These are phyloP conservation scores for Penicillium sp. DNA, from an alignment of 2,329 filamentous ascomycete genomes.

Conservation along the genomic window DNA sequence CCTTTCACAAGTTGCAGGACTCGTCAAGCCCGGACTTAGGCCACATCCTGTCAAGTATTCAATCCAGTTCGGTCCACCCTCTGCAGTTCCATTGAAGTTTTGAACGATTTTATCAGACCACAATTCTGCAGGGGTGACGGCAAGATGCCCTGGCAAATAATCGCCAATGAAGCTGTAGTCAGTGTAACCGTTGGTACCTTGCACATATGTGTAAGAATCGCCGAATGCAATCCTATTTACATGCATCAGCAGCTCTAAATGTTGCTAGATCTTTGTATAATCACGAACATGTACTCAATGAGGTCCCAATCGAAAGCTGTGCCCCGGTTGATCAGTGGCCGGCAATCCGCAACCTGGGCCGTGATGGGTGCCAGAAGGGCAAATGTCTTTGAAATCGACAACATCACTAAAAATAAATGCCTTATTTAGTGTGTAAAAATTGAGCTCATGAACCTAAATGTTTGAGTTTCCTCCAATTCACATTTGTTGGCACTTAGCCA, in stretches of 20 bases:
- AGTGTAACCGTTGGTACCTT: slow-evolving; percentile 49
- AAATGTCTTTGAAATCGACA: neutral
- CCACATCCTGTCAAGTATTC: slow-evolving; percentile 52
- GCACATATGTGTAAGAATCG: slow-evolving; percentile 44
- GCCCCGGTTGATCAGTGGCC: neutral
- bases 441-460: too few relatives aligned
- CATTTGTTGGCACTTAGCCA: too few relatives aligned
- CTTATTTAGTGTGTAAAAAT: too few relatives aligned
- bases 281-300: neutral
- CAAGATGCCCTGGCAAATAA: slow-evolving; percentile 37
- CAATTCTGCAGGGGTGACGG: slow-evolving; percentile 43
- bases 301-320: neutral
- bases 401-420: too few relatives aligned
- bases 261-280: neutral
- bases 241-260: neutral
- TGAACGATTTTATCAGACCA: slow-evolving; percentile 50
- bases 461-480: too few relatives aligned
- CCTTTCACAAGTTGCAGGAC: slow-evolving; percentile 41
- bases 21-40: slow-evolving; percentile 40
- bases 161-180: slow-evolving; percentile 56
- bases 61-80: slow-evolving; percentile 54
- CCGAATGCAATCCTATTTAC: slow-evolving; percentile 26
- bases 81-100: slow-evolving; percentile 49
- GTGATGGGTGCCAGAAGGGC: neutral
- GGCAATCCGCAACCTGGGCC: neutral